Percentiles rank a stretch among this genome's conserved stretches.
Conservation (phyloP, 108 stramenopile species). For the Pseudonitzschia multistriata region DNA sequence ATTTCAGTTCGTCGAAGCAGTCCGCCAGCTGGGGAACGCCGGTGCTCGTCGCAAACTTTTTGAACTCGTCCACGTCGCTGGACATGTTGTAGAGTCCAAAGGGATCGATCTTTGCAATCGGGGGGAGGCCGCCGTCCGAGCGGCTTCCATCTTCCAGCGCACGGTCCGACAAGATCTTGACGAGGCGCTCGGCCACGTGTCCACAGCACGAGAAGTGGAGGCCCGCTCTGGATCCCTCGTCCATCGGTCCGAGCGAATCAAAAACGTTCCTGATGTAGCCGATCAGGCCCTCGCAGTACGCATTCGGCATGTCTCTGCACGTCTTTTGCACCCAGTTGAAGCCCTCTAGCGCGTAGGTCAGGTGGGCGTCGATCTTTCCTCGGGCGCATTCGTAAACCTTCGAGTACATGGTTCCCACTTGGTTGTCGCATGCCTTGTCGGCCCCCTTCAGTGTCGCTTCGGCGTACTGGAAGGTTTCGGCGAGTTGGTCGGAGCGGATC, state of each 20-base stretch:
- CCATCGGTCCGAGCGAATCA: constrained; percentile 81
- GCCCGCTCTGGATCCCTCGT: constrained; percentile 85
- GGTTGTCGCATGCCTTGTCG: constrained; percentile 85
- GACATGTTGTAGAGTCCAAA: constrained; percentile 84
- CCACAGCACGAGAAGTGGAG: constrained; percentile 92
- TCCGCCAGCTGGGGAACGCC: constrained; percentile 84
- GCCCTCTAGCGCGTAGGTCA: constrained; percentile 80
- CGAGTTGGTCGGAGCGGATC: constrained; percentile 78
- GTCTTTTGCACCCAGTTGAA: constrained; percentile 84
- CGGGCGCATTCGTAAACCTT: constrained; percentile 85
- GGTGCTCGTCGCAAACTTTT: constrained; percentile 72
- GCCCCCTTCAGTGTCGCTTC: constrained; percentile 75
- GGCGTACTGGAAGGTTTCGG: constrained; percentile 83
- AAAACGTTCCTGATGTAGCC: constrained; percentile 81
- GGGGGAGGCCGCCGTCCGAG: constrained; percentile 48
- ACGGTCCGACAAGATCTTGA: constrained; percentile 65
- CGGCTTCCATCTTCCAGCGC: constrained; percentile 41
- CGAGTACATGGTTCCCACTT: constrained; percentile 86
- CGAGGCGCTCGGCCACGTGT: constrained; percentile 83
- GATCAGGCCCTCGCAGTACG: constrained; percentile 80
- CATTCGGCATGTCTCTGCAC: constrained; percentile 78
- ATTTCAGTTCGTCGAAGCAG: constrained; percentile 84
- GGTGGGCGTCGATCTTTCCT: constrained; percentile 81
- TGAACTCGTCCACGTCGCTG: constrained; percentile 78
- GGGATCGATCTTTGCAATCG: constrained; percentile 81